Evolutionary conservation across 495 filamentous ascomycete genomes (phyloP).

Genomic region (Daldinia concentrica): DNA sequence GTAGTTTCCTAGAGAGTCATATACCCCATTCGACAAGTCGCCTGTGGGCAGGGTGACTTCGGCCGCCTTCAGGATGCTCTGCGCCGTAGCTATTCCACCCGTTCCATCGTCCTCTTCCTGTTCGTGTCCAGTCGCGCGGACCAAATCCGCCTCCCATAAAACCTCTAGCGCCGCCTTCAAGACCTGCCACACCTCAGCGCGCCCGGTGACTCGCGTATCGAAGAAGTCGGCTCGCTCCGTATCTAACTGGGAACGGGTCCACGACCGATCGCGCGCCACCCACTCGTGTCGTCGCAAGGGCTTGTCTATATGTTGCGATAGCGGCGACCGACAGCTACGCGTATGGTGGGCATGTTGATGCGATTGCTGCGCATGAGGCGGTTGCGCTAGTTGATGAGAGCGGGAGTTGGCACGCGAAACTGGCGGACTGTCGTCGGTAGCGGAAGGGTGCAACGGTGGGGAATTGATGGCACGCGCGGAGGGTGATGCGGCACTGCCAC

Average conservation of each 20-base stretch:
- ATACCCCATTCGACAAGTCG: slow-evolving; percentile 76
- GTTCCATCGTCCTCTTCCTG: slow-evolving; percentile 44
- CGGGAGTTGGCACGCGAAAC: slow-evolving; percentile 33
- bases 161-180: slow-evolving; percentile 71
- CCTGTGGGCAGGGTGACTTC: slow-evolving; percentile 82
- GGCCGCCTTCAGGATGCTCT: slow-evolving; percentile 78
- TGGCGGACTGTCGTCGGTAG: slow-evolving; percentile 34
- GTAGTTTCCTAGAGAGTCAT: slow-evolving; percentile 77
- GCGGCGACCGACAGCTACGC: slow-evolving; percentile 27
- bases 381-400: slow-evolving; percentile 35
- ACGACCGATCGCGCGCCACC: slow-evolving; percentile 54
- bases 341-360: slow-evolving; percentile 21
- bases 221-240: slow-evolving; percentile 74
- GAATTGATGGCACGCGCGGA: slow-evolving; percentile 59
- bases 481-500: slow-evolving; percentile 47
- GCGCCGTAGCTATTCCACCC: slow-evolving; percentile 71
- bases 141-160: slow-evolving; percentile 59
- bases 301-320: slow-evolving; percentile 60
- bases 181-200: slow-evolving; percentile 80
- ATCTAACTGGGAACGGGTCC: slow-evolving; percentile 56
- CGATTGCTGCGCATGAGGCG: slow-evolving; percentile 26
- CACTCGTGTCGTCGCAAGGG: slow-evolving; percentile 60
- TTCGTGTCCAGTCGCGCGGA: slow-evolving; percentile 33
- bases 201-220: slow-evolving; percentile 82
- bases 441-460: slow-evolving; percentile 30